A percentile compares a stretch with the other conserved stretches of the same genome.
These are phyloP conservation scores for Rhizophagus sp. DNA, from an alignment of 192 early-diverging fungal species.

Conservation along the genomic window DNA sequence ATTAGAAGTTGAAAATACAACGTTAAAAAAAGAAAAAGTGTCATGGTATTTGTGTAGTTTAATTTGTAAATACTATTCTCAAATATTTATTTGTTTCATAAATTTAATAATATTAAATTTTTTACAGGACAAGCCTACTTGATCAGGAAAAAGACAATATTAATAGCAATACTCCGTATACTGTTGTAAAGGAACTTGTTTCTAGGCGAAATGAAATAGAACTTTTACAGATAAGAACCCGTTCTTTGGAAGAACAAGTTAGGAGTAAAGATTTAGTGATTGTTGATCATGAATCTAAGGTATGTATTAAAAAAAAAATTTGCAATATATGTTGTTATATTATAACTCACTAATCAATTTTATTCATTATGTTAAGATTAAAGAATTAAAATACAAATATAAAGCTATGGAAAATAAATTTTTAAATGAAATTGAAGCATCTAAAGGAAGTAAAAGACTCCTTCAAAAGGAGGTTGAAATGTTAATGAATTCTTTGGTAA, in stretches of 20 bases:
- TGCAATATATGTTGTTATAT: background rate
- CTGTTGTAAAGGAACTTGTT: slow-evolving; percentile 5
- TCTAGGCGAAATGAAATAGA: slow-evolving; percentile 12
- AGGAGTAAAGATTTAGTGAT: slow-evolving; percentile 11
- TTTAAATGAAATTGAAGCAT: background rate
- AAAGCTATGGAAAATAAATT: slow-evolving; percentile 9
- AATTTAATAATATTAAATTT: background rate
- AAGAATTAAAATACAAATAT: background rate
- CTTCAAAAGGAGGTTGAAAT: slow-evolving; percentile 4
- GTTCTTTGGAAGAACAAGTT: slow-evolving; percentile 7
- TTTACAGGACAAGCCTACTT: background rate
- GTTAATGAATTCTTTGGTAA: background rate
- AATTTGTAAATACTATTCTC: background rate
- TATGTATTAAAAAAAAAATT: background rate
- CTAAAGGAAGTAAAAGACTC: slow-evolving; percentile 9
- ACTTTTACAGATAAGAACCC: background rate
- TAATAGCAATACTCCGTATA: slow-evolving; percentile 10
- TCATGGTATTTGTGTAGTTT: slow-evolving; percentile 1
- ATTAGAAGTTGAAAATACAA: slow-evolving; percentile 23
- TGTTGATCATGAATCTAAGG: background rate
- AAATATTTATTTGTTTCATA: background rate
- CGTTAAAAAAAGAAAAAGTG: slow-evolving; percentile 18
- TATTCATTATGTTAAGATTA: slow-evolving; percentile 8
- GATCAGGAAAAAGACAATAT: slow-evolving; percentile 4
- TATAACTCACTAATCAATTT: background rate